Evolutionary conservation across 2,329 filamentous ascomycete genomes (phyloP).

Genomic region (Chaetomiaceae sp.): DNA sequence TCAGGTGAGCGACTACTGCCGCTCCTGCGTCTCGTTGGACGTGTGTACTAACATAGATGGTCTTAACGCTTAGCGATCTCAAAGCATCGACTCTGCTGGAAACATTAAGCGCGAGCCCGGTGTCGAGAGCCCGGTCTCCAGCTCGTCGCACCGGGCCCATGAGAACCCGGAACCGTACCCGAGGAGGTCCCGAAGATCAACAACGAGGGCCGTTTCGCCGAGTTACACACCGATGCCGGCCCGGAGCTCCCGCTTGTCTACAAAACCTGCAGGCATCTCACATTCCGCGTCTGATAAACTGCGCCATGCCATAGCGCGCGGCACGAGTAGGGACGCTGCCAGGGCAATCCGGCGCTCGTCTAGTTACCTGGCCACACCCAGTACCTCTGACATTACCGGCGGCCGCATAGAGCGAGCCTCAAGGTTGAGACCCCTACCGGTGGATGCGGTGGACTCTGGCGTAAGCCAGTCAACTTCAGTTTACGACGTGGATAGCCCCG

Average conservation of each 20-base stretch:
- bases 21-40: background rate
- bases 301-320: conserved; percentile 35
- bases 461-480: conserved; percentile 37
- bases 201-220: conserved; percentile 34
- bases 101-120: conserved; percentile 31
- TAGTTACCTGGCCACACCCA: conserved; percentile 51
- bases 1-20: conserved; percentile 15
- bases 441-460: conserved; percentile 43
- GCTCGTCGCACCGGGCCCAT: conserved; percentile 26
- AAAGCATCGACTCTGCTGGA: conserved; percentile 21
- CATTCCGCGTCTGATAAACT: conserved; percentile 38
- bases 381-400: conserved; percentile 45
- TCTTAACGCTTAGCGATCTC: conserved; percentile 19
- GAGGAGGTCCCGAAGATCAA: conserved; percentile 34
- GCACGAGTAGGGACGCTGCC: conserved; percentile 30
- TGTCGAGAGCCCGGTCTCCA: conserved; percentile 32
- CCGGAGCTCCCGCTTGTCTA: conserved; percentile 32
- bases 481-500: conserved; percentile 49
- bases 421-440: conserved; percentile 39
- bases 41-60: conserved; percentile 11
- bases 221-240: conserved; percentile 28
- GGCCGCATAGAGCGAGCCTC: conserved; percentile 33
- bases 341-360: conserved; percentile 31
- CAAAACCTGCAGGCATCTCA: conserved; percentile 30
- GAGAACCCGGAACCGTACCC: conserved; percentile 28